Base-by-base conservation (phyloP, 768 basidiomycete genomes). In the Amanita muscaria region DNA sequence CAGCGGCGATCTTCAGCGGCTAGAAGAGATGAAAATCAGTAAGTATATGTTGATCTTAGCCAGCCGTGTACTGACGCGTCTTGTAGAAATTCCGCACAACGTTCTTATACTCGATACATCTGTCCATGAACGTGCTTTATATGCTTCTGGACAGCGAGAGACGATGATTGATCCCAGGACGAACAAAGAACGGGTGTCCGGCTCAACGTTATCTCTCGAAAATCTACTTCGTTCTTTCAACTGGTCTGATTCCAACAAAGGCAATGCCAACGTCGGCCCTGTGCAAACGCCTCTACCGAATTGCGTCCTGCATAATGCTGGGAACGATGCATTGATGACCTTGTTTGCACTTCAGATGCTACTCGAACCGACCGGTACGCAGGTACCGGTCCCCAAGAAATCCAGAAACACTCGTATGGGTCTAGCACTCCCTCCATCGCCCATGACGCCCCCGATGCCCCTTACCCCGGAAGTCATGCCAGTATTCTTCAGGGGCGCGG, bases 21-120 rank as follows among this genome's bases (percentile, higher is more conserved):
- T 89, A 29, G 81, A 85, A 42, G 84, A 88, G 37, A 80, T 88
- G 75, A 80, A 78, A 62, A 84, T 88, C 56, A 83, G 87, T 88
- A 56, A 55, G 83, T 47, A 31, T 23, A 35, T 22, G 11, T 37
- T 38, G 16, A 24, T 37, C 29, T 24, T n/a, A 31, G 22, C 10
- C 12, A n/a, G 16, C 14, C 27, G 16, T 21, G 15, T 29, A 15
- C 36, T 25, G 23, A 36, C 36, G 18, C n/a, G 49, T 38, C 5
- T n/a, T 3, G 23, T 54, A 88, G 87, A 77, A 61, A 59, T 89
- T 19, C 88, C 87, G 0, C 76, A 76, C 53, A 90, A 90, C 56
- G 59, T 83, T 42, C 72, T 88, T 33, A 56, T 76, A 18, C 58
- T 90, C 34, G 88, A 90, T 56, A 76, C 77, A 1, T 69, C 79